phyloP scores from a whole-genome alignment of 768 basidiomycete genomes.

The Cubamyces sp. region DNA sequence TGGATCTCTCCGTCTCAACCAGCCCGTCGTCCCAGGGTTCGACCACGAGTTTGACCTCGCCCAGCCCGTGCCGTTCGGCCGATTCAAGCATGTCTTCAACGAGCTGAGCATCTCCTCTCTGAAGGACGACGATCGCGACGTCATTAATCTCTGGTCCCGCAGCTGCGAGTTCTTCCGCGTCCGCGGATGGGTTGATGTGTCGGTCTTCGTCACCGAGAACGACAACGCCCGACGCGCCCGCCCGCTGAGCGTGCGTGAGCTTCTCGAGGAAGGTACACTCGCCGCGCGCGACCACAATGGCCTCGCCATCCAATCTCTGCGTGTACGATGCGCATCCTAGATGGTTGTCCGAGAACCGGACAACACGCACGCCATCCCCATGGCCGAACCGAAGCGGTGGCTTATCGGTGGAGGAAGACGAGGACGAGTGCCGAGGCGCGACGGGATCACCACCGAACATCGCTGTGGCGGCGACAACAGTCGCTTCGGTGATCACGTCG shows the following conservation, averaged over 20 bases:
- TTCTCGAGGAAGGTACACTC: constrained; percentile 91
- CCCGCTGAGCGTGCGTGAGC: constrained; percentile 64
- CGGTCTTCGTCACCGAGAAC: constrained; percentile 68
- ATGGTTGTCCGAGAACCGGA: constrained; percentile 53
- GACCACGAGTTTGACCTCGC: constrained; percentile 56
- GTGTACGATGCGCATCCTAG: constrained; percentile 65
- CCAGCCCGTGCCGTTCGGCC: constrained; percentile 49
- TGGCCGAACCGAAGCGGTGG: constrained; percentile 49
- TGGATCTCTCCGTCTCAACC: constrained; percentile 3
- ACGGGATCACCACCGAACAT: constrained; percentile 72
- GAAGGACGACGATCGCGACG: constrained; percentile 62
- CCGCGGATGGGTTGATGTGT: constrained; percentile 69
- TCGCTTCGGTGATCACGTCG: constrained; percentile 47
- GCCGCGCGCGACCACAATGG: constrained; percentile 73
- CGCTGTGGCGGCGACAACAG: constrained; percentile 64
- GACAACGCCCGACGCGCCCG: constrained; percentile 78
- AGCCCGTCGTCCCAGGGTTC: constrained; percentile 35
- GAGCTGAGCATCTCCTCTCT: constrained; percentile 52
- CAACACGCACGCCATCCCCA: constrained; percentile 57
- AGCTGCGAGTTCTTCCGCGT: constrained; percentile 54
- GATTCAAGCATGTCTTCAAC: constrained; percentile 60
- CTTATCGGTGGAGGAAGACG: constrained; percentile 27
- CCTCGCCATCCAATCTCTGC: constrained; percentile 49
- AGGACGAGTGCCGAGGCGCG: constrained; percentile 9
- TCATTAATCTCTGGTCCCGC: constrained; percentile 59